These are phyloP conservation scores for Colletotrichum filicis DNA, from an alignment of 2,329 filamentous ascomycete genomes.

Conservation along the genomic window DNA sequence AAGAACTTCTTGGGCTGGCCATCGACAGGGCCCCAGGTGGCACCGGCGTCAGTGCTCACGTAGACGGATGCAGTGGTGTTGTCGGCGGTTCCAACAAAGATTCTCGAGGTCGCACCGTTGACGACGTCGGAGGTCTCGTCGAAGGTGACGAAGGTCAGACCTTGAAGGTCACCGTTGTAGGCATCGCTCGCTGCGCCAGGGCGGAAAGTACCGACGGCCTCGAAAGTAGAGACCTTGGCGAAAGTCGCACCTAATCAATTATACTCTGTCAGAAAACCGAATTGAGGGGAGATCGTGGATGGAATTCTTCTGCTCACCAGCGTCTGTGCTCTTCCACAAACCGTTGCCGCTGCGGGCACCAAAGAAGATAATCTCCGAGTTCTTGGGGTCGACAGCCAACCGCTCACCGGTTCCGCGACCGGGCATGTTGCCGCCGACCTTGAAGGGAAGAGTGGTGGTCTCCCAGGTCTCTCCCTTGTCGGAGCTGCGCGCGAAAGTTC, in stretches of 20 bases:
- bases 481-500: slow-evolving; percentile 63
- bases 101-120: slow-evolving; percentile 62
- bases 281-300: slow-evolving; percentile 53
- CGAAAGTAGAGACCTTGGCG: slow-evolving; percentile 63
- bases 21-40: slow-evolving; percentile 61
- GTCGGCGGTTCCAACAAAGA: slow-evolving; percentile 67
- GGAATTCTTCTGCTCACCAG: slow-evolving; percentile 51
- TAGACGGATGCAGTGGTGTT: slow-evolving; percentile 64
- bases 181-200: slow-evolving; percentile 55
- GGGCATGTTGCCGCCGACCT: slow-evolving; percentile 71
- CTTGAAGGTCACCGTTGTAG: slow-evolving; percentile 53
- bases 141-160: slow-evolving; percentile 65
- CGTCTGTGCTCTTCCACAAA: slow-evolving; percentile 67
- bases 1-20: slow-evolving; percentile 62
- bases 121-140: slow-evolving; percentile 59
- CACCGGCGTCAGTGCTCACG: slow-evolving; percentile 63
- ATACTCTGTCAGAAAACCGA: not conserved
- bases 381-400: slow-evolving; percentile 67
- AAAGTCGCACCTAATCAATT: slow-evolving; percentile 46
- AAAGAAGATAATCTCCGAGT: slow-evolving; percentile 67
- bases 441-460: slow-evolving; percentile 63
- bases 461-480: slow-evolving; percentile 65
- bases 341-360: slow-evolving; percentile 69
- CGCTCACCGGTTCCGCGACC: slow-evolving; percentile 69
- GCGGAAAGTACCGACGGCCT: slow-evolving; percentile 61